Base-by-base conservation (phyloP, 768 basidiomycete genomes). In the Amanita pallidorosea region DNA sequence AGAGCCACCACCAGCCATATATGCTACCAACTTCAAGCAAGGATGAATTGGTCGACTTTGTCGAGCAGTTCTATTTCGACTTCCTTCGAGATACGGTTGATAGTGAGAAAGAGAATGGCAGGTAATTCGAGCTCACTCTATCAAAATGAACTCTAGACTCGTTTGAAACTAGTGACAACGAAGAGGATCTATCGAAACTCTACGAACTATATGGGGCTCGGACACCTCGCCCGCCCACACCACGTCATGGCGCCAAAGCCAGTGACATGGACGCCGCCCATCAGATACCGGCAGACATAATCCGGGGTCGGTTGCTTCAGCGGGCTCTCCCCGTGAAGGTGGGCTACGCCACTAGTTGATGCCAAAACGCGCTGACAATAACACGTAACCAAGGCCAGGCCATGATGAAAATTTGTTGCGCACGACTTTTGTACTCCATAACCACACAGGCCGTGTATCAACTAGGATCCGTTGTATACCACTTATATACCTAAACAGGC, bases 181-280 rank as follows among this genome's bases (percentile, higher is more conserved):
- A 63, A 27, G 63, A 60, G 40, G 63, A 62, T 41, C 64, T 64
- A 36, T 56, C 54, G 36, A 53, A 61, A 45, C 43, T 67, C 12
- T 66, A 66, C 33, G 63, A 63, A 45, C 49, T 65, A 7, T 66
- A 67, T 43, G 55, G 51, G 40, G 54, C 58, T 45, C 56, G 57
- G 11, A 47, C 57, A 36, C 51, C 56, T 33, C 49, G 51, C 9
- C 56, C 60, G 13, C 59, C 63, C 17, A 54, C 59, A 8, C 60
- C 61, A 34, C 29, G 20, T 5, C 38, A 9, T 13, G 12, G 40
- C 40, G 43, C 49, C 22, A 36, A 51, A 27, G 18, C 18, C 3
- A 27, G 18, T 12, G 18, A 34, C 8, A 38, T n/a, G 25, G 49
- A 51, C 34, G 12, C 35, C n/a, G 29, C 27, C 22, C 13, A 42